A percentile compares a stretch with the other conserved stretches of the same genome.
phyloP scores from a whole-genome alignment of 2,329 filamentous ascomycete species.

The Cordyceps cateniannulata region DNA sequence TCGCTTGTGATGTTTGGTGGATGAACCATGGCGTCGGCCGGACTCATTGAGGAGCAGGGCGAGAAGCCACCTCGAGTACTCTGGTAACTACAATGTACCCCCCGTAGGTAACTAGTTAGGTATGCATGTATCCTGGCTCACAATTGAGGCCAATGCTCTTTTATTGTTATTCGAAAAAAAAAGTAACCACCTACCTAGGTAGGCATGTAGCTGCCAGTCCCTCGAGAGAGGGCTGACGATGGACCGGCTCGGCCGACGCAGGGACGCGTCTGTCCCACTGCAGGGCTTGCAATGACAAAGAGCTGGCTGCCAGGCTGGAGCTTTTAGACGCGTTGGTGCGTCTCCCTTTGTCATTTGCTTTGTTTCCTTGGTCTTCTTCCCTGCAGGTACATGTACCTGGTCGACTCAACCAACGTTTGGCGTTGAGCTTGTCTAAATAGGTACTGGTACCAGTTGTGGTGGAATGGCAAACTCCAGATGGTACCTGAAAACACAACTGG shows the following conservation, averaged over 20 bases:
- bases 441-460: not conserved
- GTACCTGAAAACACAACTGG: not conserved
- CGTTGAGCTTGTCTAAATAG: not conserved
- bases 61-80: too few relatives aligned
- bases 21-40: too few relatives aligned
- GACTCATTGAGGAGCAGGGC: too few relatives aligned
- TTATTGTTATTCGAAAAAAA: not conserved
- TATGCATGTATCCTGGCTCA: not conserved
- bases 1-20: too few relatives aligned
- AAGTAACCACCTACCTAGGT: too few relatives aligned
- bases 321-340: not conserved
- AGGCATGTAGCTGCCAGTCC: not conserved
- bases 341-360: not conserved
- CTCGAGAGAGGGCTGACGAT: constrained; percentile 2
- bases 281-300: not conserved
- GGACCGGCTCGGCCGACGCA: not conserved
- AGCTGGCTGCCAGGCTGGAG: too few relatives aligned
- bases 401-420: not conserved
- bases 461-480: not conserved
- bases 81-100: too few relatives aligned
- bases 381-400: not conserved
- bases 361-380: not conserved
- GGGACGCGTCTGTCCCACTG: not conserved
- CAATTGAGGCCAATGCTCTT: not conserved
- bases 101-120: too few relatives aligned